Percentiles rank a stretch among this genome's conserved stretches.
phyloP scores from a whole-genome alignment of 1,139 yeast species.

The Pichia kudriavzevii region DNA sequence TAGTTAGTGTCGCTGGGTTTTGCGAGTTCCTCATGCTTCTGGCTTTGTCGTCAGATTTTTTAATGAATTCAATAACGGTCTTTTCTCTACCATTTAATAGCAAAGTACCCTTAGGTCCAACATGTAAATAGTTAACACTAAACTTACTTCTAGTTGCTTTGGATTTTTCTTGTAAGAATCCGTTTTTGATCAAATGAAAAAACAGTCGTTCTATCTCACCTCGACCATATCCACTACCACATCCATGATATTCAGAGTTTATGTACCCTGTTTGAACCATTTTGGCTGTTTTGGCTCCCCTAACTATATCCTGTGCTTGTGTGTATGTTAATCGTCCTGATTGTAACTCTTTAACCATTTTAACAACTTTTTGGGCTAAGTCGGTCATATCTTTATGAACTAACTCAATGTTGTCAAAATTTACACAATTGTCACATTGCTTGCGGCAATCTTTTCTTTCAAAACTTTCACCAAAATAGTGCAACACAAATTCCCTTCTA shows the following conservation, averaged over 20 bases:
- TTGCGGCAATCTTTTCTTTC: conserved; percentile 58
- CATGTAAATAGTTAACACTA: conserved; percentile 58
- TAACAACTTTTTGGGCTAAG: conserved; percentile 52
- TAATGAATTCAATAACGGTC: conserved; percentile 40
- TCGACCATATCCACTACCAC: conserved; percentile 54
- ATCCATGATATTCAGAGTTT: conserved; percentile 54
- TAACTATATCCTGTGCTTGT: conserved; percentile 75
- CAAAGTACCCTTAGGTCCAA: conserved; percentile 49
- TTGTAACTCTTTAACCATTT: conserved; percentile 51
- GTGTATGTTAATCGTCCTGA: conserved; percentile 61
- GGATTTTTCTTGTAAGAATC: conserved; percentile 66
- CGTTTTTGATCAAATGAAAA: conserved; percentile 63
- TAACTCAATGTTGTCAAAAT: conserved; percentile 38
- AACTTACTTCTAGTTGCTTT: conserved; percentile 69
- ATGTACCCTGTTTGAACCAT: conserved; percentile 60
- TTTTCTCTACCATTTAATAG: conserved; percentile 39
- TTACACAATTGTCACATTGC: conserved; percentile 80
- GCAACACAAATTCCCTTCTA: conserved; percentile 78
- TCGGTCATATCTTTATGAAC: conserved; percentile 60
- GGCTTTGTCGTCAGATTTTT: conserved; percentile 3
- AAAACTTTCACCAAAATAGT: conserved; percentile 81
- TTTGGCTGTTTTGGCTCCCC: conserved; percentile 64
- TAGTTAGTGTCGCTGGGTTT: conserved; percentile 1
- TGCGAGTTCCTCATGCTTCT: background rate
- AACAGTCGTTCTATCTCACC: conserved; percentile 75